Percentiles rank a stretch among this genome's conserved stretches.
phyloP scores from a whole-genome alignment of 768 basidiomycete genomes.

The Xerocomellus amylosporus region DNA sequence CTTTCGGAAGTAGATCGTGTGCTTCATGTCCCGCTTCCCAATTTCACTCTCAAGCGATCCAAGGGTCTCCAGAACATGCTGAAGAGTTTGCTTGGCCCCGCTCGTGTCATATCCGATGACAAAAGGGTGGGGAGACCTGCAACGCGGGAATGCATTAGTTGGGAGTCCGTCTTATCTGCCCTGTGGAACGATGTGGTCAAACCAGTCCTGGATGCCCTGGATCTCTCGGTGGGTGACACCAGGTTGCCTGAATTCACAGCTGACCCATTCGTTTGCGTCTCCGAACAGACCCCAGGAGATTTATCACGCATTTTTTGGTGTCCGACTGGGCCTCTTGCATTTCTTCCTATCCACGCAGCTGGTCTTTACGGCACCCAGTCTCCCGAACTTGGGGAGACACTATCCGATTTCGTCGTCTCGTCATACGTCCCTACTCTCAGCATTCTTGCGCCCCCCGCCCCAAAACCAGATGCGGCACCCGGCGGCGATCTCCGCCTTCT shows the following conservation, averaged over 20 bases:
- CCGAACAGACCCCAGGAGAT: background rate
- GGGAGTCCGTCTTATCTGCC: background rate
- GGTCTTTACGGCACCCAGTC: background rate
- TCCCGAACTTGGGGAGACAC: background rate
- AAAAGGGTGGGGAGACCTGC: no score
- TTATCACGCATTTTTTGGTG: background rate
- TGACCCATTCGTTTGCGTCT: conserved; percentile 3
- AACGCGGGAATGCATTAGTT: background rate
- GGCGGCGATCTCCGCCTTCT: background rate
- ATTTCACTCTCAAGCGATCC: no score
- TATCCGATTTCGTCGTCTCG: background rate
- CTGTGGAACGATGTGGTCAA: no score
- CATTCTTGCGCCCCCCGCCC: conserved; percentile 10
- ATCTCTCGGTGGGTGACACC: no score
- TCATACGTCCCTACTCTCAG: background rate
- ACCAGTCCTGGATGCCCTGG: no score
- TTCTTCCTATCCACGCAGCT: background rate
- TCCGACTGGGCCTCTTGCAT: background rate
- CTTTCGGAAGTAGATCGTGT: background rate
- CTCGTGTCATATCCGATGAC: no score
- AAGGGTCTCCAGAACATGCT: no score
- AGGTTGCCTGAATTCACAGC: no score
- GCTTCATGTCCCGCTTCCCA: background rate
- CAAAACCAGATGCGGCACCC: background rate
- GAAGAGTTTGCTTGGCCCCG: no score